A percentile compares a stretch with the other conserved stretches of the same genome.
Conservation (phyloP, 2,329 filamentous ascomycete species). For the Fonsecaea erecta region DNA sequence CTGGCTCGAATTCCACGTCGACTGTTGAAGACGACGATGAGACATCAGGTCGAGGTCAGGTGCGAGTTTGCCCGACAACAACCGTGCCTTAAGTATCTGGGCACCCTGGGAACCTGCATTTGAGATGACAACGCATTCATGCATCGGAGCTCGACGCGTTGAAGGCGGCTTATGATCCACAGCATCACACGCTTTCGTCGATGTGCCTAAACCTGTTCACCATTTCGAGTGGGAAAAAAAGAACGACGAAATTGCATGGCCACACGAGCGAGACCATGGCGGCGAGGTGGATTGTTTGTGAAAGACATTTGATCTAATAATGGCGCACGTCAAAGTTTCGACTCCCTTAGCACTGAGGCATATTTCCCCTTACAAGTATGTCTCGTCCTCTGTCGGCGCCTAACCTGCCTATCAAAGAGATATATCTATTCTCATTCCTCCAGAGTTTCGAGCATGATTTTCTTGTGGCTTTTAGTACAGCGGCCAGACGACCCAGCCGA, state of each 20-base stretch:
- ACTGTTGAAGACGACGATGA: constrained; percentile 1
- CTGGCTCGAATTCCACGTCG: background rate
- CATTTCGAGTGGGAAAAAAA: constrained; percentile 15
- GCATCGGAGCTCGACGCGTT: constrained; percentile 23
- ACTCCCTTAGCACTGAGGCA: background rate
- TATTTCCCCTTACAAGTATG: background rate
- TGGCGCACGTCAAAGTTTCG: constrained; percentile 23
- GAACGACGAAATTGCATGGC: constrained; percentile 11
- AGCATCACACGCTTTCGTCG: constrained; percentile 9
- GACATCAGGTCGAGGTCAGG: background rate
- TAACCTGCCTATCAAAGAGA: constrained; percentile 25
- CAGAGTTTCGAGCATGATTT: background rate
- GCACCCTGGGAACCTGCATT: constrained; percentile 21
- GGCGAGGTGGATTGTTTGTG: background rate
- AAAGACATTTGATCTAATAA: constrained; percentile 7
- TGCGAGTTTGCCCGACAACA: constrained; percentile 19
- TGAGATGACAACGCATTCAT: constrained; percentile 30
- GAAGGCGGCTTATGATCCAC: constrained; percentile 21
- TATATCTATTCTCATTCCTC: background rate
- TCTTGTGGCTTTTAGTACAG: background rate
- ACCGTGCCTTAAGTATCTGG: background rate
- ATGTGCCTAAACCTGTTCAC: constrained; percentile 11
- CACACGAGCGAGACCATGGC: background rate
- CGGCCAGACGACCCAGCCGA: background rate
- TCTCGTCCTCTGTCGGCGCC: constrained; percentile 15